Conservation (phyloP, 805 yeast species). For the Saccharomycopsis fermentans region DNA sequence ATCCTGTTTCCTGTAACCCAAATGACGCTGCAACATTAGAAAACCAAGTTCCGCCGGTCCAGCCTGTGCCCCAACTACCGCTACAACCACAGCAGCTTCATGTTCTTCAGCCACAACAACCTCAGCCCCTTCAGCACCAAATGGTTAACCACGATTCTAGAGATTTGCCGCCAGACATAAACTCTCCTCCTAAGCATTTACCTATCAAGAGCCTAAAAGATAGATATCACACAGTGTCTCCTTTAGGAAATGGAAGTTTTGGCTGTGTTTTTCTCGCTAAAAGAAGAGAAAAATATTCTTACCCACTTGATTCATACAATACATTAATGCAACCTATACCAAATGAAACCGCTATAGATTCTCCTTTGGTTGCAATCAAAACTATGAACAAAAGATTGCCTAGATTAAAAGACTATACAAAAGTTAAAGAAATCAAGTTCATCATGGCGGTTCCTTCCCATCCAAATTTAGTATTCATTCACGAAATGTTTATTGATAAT, state of each 20-base stretch:
- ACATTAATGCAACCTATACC: conserved; percentile 39
- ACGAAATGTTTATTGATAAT: conserved; percentile 71
- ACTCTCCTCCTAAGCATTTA: conserved; percentile 31
- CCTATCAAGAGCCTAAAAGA: conserved; percentile 35
- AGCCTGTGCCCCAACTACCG: background rate
- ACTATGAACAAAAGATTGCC: conserved; percentile 53
- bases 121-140: background rate
- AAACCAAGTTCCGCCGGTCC: background rate
- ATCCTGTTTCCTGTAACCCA: background rate
- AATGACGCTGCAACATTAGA: background rate
- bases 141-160: background rate
- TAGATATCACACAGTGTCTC: conserved; percentile 41
- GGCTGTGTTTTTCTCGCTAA: conserved; percentile 63
- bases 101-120: background rate
- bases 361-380: conserved; percentile 54
- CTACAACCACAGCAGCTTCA: background rate
- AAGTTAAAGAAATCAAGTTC: conserved; percentile 58
- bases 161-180: conserved; percentile 28
- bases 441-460: conserved; percentile 62
- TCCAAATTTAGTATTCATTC: conserved; percentile 58
- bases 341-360: conserved; percentile 5
- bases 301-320: conserved; percentile 16
- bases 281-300: conserved; percentile 22
- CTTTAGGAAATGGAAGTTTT: conserved; percentile 66
- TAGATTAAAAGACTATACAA: conserved; percentile 43